Base-by-base conservation (phyloP, 805 yeast genomes). In the Metschnikowia shivogae region DNA sequence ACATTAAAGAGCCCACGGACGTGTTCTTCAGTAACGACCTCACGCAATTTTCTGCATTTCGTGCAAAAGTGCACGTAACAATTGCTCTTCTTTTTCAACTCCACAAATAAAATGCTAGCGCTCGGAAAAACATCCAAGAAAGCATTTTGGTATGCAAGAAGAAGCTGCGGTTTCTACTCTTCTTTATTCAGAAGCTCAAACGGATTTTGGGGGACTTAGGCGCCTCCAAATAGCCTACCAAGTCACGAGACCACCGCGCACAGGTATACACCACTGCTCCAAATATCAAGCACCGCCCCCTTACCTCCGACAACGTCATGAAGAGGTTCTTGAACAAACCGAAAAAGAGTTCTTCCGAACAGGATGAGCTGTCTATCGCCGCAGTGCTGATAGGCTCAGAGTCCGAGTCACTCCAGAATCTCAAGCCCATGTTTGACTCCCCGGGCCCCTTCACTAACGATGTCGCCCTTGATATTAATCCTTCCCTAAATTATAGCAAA, bases 401-500 rank as follows among this genome's bases (percentile, higher is more conserved):
- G 33, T 46, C 50, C 26, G 69, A 67, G 38, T 61, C 68, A 10
- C 49, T 65, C 19, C 52, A 56, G 30, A 68, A 64, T 19, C 49
- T 66, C 19, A 57, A 52, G 34, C 69, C 66, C 19, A 67, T 68
- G 58, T 68, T 69, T 50, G 62, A 42, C 20, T 34, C 44, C 14
- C 29, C 34, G 20, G 42, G 44, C 22, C 39, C 44, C 20, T 60
- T 68, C 44, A 54, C 53, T 36, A 65, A 65, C 49, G 72, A 69
- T 50, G 54, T 58, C 11, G 52, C 47, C 41, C 58, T 68, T 39
- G 68, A 67, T 50, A 49, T 68, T 29, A 68, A 69, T 47, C 74
- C 74, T 2, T 57, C 66, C 6, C 65, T 68, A 42, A 49, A 50
- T 17, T 34, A 43, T 39, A 44, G 46, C 53, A 32, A 52, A 32